Evolutionary conservation across 1,284 basidiomycete species (phyloP).

Genomic region (Pseudomicrostroma phylloplanum): DNA sequence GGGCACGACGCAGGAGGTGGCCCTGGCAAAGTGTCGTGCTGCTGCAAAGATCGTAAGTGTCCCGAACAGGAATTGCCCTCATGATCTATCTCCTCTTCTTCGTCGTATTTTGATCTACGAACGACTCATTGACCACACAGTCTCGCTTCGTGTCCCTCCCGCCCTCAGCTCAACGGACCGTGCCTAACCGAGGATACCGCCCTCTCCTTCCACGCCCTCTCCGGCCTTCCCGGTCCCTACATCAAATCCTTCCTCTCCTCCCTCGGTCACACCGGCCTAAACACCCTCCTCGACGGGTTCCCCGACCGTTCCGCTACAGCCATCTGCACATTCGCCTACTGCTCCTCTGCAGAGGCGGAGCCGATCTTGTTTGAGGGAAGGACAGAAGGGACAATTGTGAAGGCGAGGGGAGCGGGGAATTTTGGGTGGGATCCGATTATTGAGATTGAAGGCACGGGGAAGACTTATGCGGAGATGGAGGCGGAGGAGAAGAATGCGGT

Average conservation of each 20-base stretch:
- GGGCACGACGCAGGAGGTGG: constrained; percentile 84
- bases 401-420: constrained; percentile 66
- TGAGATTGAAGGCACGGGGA: constrained; percentile 63
- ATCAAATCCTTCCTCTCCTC: constrained; percentile 66
- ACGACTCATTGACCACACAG: too few relatives aligned
- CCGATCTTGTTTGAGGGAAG: constrained; percentile 74
- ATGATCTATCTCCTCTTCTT: too few relatives aligned
- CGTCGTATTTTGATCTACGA: too few relatives aligned
- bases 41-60: constrained; percentile 69
- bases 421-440: constrained; percentile 93
- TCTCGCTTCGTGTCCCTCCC: background rate
- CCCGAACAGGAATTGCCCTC: too few relatives aligned
- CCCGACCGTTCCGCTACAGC: constrained; percentile 73
- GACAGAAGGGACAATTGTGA: constrained; percentile 81
- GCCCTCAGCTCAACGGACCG: constrained; percentile 64
- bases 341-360: constrained; percentile 41
- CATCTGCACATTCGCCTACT: constrained; percentile 93
- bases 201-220: constrained; percentile 78
- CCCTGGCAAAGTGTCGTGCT: constrained; percentile 73
- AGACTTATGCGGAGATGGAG: constrained; percentile 88
- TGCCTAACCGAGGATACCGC: constrained; percentile 97
- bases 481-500: constrained; percentile 70
- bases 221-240: constrained; percentile 89
- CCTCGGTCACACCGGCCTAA: constrained; percentile 60
- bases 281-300: constrained; percentile 79